Evolutionary conservation across 140 eudicot genomes (phyloP).

Genomic region (Ambrosia hybrid): DNA sequence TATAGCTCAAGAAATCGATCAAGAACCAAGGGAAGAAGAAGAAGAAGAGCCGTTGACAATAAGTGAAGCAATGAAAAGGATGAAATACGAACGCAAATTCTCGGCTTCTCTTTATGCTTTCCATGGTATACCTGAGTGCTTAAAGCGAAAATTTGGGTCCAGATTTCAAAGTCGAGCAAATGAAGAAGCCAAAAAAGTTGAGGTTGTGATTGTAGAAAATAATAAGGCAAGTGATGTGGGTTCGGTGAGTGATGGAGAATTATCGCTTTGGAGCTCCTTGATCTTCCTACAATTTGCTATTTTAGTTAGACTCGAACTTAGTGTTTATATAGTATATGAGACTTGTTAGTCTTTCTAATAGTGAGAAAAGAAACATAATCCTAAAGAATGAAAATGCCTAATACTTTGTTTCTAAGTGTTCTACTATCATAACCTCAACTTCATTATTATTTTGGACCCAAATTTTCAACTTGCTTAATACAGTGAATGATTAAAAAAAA

Average conservation of each 20-base stretch:
- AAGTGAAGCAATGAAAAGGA: slow-evolving; percentile 60
- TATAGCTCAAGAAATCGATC: slow-evolving; percentile 51
- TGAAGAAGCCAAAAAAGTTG: slow-evolving; percentile 20
- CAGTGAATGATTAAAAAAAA: too few species aligned
- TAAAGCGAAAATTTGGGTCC: slow-evolving; percentile 43
- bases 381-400: too few species aligned
- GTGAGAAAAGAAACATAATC: background rate
- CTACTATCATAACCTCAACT: too few species aligned
- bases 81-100: slow-evolving; percentile 70
- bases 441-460: too few species aligned
- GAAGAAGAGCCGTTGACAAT: slow-evolving; percentile 53
- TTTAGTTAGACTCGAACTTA: slow-evolving; percentile 31
- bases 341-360: background rate
- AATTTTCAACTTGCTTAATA: too few species aligned
- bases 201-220: background rate
- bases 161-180: slow-evolving; percentile 21
- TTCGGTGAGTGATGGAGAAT: slow-evolving; percentile 21
- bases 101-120: slow-evolving; percentile 72
- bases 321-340: background rate
- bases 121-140: slow-evolving; percentile 63
- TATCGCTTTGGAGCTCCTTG: slow-evolving; percentile 56
- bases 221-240: slow-evolving; percentile 22
- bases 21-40: slow-evolving; percentile 29
- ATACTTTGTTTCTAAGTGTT: too few species aligned
- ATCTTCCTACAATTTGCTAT: slow-evolving; percentile 53